These are phyloP conservation scores for Cutaneotrichosporon sp. DNA, from an alignment of 1,284 basidiomycete genomes.

Conservation along the genomic window DNA sequence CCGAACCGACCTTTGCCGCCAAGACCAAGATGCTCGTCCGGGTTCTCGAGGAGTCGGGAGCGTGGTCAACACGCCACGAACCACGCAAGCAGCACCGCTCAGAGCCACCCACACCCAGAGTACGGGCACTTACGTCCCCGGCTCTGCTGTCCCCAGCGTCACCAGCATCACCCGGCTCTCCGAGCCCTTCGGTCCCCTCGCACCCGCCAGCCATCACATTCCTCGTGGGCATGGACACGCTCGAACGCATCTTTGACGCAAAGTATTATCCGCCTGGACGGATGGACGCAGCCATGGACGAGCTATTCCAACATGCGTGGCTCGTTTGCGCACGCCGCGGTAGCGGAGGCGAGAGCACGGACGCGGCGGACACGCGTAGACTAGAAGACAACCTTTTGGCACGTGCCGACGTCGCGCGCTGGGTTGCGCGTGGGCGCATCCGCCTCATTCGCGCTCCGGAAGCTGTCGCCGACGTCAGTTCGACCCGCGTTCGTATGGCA, in stretches of 20 bases:
- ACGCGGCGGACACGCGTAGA: conserved; percentile 6
- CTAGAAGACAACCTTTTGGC: conserved; percentile 49
- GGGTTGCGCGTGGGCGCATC: conserved; percentile 59
- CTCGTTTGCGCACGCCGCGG: conserved; percentile 70
- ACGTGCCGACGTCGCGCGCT: conserved; percentile 55
- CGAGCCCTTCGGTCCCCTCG: not conserved
- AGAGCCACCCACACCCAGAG: not conserved
- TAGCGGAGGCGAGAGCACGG: conserved; percentile 31
- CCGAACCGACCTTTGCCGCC: conserved; percentile 83
- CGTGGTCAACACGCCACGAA: not conserved
- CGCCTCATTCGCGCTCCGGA: conserved; percentile 61
- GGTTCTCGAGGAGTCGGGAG: not conserved
- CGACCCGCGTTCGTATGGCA: conserved; percentile 65
- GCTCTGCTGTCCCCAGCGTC: not conserved
- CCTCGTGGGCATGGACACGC: conserved; percentile 81
- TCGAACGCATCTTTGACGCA: conserved; percentile 76
- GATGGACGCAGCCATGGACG: conserved; percentile 48
- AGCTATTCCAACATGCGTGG: conserved; percentile 50
- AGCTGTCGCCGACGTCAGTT: conserved; percentile 63
- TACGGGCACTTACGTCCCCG: not conserved
- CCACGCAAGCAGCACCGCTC: not conserved
- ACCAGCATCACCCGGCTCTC: not conserved
- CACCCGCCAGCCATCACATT: conserved; percentile 33
- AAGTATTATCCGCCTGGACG: conserved; percentile 65
- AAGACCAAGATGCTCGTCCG: conserved; percentile 66